Evolutionary conservation across 352 stramenopile genomes (phyloP).

Genomic region (Pythium aquatile): DNA sequence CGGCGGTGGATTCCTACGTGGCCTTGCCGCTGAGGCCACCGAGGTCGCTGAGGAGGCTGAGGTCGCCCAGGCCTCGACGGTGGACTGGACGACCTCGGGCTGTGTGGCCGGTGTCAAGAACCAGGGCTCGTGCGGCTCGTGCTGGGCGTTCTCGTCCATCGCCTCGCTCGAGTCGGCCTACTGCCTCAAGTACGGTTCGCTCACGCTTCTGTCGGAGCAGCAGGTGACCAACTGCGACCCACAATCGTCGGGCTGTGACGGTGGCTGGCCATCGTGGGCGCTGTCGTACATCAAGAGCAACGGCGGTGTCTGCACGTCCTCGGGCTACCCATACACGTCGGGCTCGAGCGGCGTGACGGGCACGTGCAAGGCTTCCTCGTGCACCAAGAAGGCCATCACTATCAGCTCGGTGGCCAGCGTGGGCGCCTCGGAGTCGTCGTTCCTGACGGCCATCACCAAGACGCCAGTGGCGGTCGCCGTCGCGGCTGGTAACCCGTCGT

Average conservation of each 20-base stretch:
- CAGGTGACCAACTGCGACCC: slow-evolving; percentile 91
- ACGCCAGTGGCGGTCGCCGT: slow-evolving; percentile 94
- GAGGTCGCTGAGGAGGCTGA: slow-evolving; percentile 23
- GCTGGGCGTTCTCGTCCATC: slow-evolving; percentile 96
- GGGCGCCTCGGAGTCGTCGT: slow-evolving; percentile 66
- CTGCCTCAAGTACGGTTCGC: slow-evolving; percentile 64
- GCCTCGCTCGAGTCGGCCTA: slow-evolving; percentile 89
- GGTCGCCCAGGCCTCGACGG: neutral
- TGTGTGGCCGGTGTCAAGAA: slow-evolving; percentile 90
- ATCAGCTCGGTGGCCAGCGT: slow-evolving; percentile 47
- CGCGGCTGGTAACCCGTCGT: slow-evolving; percentile 91
- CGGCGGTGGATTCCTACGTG: slow-evolving; percentile 7
- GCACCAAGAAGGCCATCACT: slow-evolving; percentile 19
- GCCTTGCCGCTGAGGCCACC: neutral
- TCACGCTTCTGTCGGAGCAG: slow-evolving; percentile 89
- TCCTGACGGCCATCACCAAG: slow-evolving; percentile 85
- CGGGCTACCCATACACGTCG: slow-evolving; percentile 80
- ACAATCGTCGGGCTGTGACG: slow-evolving; percentile 82
- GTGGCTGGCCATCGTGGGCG: slow-evolving; percentile 86
- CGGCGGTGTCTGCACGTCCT: slow-evolving; percentile 77
- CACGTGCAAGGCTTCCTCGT: slow-evolving; percentile 34
- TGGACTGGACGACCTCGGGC: slow-evolving; percentile 58
- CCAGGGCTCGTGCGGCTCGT: slow-evolving; percentile 95
- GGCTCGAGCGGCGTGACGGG: slow-evolving; percentile 29
- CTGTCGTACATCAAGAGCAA: slow-evolving; percentile 85